phyloP scores from a whole-genome alignment of 306 rosid species.

The Quercus dentata region DNA sequence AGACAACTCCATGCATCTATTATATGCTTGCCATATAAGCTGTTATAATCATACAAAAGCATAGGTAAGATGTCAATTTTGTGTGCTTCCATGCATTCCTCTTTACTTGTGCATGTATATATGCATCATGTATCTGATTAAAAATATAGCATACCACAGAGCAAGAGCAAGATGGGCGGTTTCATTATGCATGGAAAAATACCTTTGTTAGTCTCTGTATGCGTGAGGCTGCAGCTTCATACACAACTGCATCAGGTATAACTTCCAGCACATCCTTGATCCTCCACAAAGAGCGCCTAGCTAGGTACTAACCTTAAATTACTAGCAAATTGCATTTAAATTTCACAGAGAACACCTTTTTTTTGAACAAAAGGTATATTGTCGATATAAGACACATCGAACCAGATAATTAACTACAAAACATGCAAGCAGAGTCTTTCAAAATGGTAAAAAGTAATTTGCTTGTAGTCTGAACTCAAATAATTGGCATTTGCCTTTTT shows the following conservation, averaged over 20 bases:
- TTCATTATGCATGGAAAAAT: conserved; percentile 4
- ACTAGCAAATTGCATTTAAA: neutral
- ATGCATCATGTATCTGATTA: neutral
- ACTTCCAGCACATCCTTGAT: conserved; percentile 69
- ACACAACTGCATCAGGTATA: conserved; percentile 72
- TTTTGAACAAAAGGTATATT: neutral
- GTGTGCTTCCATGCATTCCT: neutral
- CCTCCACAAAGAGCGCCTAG: conserved; percentile 69
- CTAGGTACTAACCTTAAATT: conserved; percentile 73
- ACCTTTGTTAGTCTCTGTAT: conserved; percentile 83
- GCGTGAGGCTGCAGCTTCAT: conserved; percentile 85
- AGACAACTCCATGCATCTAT: neutral
- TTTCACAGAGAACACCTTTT: conserved; percentile 5
- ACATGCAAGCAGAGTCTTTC: neutral
- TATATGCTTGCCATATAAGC: neutral
- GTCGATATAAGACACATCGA: neutral
- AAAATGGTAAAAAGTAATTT: neutral
- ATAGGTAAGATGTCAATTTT: neutral
- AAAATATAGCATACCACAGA: neutral
- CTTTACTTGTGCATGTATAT: neutral
- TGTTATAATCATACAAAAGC: neutral
- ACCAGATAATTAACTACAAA: neutral
- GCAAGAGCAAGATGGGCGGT: neutral
- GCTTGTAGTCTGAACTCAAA: conserved; percentile 8
- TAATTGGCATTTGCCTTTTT: neutral